Evolutionary conservation across 495 filamentous ascomycete genomes (phyloP).

Genomic region (Aspergillus bertholletiae): DNA sequence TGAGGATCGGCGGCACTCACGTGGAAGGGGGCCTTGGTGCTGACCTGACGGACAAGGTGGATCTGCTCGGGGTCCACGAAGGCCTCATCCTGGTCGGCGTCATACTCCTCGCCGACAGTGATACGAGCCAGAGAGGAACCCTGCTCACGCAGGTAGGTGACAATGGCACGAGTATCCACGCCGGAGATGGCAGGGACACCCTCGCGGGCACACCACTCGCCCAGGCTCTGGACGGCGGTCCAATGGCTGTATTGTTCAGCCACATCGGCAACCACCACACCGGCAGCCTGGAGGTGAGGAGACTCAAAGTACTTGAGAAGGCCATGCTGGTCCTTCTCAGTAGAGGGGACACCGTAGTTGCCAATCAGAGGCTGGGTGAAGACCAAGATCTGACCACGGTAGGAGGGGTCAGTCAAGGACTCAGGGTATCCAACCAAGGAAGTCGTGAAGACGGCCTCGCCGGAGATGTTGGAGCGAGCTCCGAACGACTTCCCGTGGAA

Average conservation of each 20-base stretch:
- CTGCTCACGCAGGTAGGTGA: constrained; percentile 91
- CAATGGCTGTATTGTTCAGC: constrained; percentile 94
- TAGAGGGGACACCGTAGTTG: constrained; percentile 92
- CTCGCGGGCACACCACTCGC: constrained; percentile 92
- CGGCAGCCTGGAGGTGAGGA: constrained; percentile 91
- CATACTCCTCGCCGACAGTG: constrained; percentile 95
- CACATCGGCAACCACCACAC: constrained; percentile 92
- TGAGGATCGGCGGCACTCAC: constrained; percentile 74
- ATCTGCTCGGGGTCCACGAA: constrained; percentile 93
- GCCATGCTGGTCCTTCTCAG: constrained; percentile 69
- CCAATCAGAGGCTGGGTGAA: constrained; percentile 99
- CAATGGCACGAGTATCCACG: constrained; percentile 94
- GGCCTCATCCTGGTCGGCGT: constrained; percentile 96
- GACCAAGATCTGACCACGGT: constrained; percentile 96
- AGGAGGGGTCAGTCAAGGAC: constrained; percentile 97
- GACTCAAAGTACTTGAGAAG: constrained; percentile 93
- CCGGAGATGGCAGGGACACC: constrained; percentile 95
- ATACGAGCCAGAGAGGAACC: constrained; percentile 94
- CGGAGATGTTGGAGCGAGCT: constrained; percentile 85
- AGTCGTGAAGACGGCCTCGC: constrained; percentile 93
- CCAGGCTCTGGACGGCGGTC: constrained; percentile 92
- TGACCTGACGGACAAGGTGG: constrained; percentile 91
- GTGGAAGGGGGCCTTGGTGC: constrained; percentile 97
- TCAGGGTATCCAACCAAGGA: constrained; percentile 94
- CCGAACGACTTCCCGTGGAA: constrained; percentile 93